These are phyloP conservation scores for Zymoseptoria crescenta DNA, from an alignment of 2,329 filamentous ascomycete genomes.

Conservation along the genomic window DNA sequence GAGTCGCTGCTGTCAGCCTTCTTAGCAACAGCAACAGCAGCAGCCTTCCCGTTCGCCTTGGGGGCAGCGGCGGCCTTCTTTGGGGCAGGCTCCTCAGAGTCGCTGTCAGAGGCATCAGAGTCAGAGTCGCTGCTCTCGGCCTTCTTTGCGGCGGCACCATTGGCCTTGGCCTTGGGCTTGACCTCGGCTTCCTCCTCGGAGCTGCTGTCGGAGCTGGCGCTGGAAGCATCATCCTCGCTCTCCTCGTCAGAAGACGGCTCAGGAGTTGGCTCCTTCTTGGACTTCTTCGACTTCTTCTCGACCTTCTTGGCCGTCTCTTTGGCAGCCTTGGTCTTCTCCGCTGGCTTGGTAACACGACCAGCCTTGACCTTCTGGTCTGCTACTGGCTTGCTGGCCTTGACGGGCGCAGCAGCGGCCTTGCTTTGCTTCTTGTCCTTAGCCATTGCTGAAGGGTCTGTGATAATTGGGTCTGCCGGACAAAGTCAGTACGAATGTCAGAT, in stretches of 20 bases:
- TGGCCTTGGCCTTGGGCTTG: constrained; percentile 21
- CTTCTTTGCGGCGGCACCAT: constrained; percentile 20
- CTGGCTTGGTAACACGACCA: constrained; percentile 59
- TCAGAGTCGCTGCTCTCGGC: constrained; percentile 14
- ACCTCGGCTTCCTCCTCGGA: constrained; percentile 31
- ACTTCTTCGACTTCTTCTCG: constrained; percentile 39
- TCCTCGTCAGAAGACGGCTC: constrained; percentile 35
- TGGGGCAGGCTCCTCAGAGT: constrained; percentile 20
- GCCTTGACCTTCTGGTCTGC: constrained; percentile 50
- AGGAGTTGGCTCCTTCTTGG: constrained; percentile 41
- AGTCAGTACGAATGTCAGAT: constrained; percentile 21
- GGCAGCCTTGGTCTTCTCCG: constrained; percentile 52
- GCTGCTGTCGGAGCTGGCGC: constrained; percentile 30
- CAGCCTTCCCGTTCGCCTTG: constrained; percentile 26
- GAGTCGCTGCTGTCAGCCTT: constrained; percentile 20
- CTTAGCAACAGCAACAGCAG: constrained; percentile 3
- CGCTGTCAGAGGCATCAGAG: constrained; percentile 25
- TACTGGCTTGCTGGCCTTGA: constrained; percentile 39
- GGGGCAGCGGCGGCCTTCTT: constrained; percentile 12
- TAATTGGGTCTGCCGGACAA: constrained; percentile 18
- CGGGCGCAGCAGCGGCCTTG: constrained; percentile 25
- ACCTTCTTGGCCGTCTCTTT: constrained; percentile 42
- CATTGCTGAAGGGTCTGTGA: constrained; percentile 31
- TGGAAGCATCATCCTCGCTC: constrained; percentile 23
- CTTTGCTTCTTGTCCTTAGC: constrained; percentile 39